Evolutionary conservation across 495 filamentous ascomycete species (phyloP), one percentile per base, ranked within the genome.

Genomic region (Xylaria curta): DNA sequence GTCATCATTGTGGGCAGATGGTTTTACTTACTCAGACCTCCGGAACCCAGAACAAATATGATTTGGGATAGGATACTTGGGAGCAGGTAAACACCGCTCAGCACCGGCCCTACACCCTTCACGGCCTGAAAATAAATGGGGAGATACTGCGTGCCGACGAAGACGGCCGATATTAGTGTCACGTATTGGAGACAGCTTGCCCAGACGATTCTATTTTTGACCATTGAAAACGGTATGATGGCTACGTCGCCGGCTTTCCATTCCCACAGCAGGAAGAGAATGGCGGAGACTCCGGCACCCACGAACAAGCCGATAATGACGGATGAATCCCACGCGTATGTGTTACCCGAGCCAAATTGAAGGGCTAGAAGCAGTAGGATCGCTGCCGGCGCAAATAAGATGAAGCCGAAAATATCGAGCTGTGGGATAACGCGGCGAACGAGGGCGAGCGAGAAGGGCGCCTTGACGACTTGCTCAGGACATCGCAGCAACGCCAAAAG

Each of bases 51-150:
- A 7, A 86, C 83, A n/a, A 82, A 78, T 0, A 87, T 28, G 26
- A 89, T 72, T 67, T 89, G 84, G 36, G 80, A 78, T 19, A 91
- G 47, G 24, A 90, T 86, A 44, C 78, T 83, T 0, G 88, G 87
- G 3, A 90, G 76, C 68, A 85, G 82, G 71, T 84, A 79, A 56
- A 89, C 83, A 47, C 87, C 88, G 24, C 84, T 87, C 72, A 85
- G 80, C 17, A 82, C 78, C 7, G 88, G 84, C 0, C 82, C 81
- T 2, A 81, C 82, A 1, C 81, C 83, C 72, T 87, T 84, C 71
- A 89, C 86, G 13, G 85, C 84, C 76, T 94, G 92, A 79, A 93
- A 92, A 85, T 89, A 93, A 60, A 92, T 87, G 1, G 90, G 89
- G 6, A 91, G 78, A 66, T 87, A 89, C 72, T 78, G 79, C 3